Evolutionary conservation across 2,329 filamentous ascomycete genomes (phyloP).

Genomic region (Colletotrichum cuscutae): DNA sequence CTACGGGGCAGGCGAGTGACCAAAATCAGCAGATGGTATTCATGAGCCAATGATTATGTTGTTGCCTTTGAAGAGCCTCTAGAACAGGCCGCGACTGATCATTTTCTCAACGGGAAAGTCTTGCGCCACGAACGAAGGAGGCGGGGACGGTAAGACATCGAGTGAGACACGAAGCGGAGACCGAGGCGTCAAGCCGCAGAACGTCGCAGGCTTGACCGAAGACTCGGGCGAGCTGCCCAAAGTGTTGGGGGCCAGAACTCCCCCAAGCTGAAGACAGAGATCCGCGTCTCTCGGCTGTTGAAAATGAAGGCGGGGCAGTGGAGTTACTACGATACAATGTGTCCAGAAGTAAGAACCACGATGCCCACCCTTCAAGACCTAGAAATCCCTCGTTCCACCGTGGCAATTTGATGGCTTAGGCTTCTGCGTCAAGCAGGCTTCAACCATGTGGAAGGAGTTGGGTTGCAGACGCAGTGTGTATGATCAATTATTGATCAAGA

Average conservation of each 20-base stretch:
- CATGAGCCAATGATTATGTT: background rate
- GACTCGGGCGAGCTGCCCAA: background rate
- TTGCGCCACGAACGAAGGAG: background rate
- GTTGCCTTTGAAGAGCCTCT: background rate
- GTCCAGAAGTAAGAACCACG: background rate
- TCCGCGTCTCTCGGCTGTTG: background rate
- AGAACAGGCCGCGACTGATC: background rate
- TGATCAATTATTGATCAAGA: background rate
- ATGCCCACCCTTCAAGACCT: background rate
- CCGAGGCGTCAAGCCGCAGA: background rate
- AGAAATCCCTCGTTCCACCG: background rate
- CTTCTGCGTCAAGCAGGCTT: background rate
- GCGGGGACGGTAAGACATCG: background rate
- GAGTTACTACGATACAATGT: background rate
- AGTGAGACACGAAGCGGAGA: background rate
- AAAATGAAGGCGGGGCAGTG: background rate
- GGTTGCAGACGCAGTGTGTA: background rate
- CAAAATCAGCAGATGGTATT: background rate
- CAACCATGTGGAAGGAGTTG: background rate
- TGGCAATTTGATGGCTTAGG: background rate
- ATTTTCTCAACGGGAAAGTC: background rate
- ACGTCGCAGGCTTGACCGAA: background rate
- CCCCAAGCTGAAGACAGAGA: background rate
- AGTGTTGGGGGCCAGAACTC: background rate
- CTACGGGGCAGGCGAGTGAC: too few relatives aligned